Conservation (phyloP, 352 stramenopile species). For the Globisporangium radiosum region DNA sequence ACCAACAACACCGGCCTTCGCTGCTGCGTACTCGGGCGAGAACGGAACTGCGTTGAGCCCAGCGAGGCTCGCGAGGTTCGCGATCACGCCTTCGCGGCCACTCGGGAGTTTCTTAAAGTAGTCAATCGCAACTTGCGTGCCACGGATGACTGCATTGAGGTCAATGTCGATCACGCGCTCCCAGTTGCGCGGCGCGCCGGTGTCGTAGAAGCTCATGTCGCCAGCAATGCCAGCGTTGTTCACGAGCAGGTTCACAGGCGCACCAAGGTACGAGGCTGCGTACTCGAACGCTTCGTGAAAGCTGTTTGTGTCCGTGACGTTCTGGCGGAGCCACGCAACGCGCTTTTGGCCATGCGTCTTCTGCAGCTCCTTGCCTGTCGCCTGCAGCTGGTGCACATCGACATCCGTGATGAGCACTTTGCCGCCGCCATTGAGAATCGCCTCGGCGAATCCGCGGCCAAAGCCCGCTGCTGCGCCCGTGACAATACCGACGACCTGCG, state of each 20-base stretch:
- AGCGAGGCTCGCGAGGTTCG: constrained; percentile 63
- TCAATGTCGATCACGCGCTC: constrained; percentile 70
- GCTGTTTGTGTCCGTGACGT: constrained; percentile 58
- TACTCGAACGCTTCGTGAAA: constrained; percentile 60
- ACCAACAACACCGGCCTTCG: constrained; percentile 67
- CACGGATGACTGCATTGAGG: constrained; percentile 56
- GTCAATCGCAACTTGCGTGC: too few species aligned
- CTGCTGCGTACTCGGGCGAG: constrained; percentile 58
- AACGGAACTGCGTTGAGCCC: constrained; percentile 38
- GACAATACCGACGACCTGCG: constrained; percentile 55
- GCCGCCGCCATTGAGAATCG: constrained; percentile 39
- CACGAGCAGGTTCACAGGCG: constrained; percentile 60
- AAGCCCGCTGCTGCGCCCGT: constrained; percentile 66
- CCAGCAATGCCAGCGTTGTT: constrained; percentile 78
- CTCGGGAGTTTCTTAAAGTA: too few species aligned
- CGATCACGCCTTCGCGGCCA: constrained; percentile 59
- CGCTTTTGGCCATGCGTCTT: constrained; percentile 39
- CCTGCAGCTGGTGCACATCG: constrained; percentile 50
- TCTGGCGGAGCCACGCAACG: constrained; percentile 59
- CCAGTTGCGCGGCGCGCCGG: constrained; percentile 34
- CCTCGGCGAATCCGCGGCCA: constrained; percentile 54
- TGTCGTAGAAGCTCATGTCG: constrained; percentile 44
- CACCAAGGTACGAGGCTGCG: constrained; percentile 50
- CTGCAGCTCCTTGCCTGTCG: constrained; percentile 51
- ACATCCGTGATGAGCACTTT: constrained; percentile 77